Base-by-base conservation (phyloP, 176 grass and related monocot species). In the Chrysopogon serrulatus region DNA sequence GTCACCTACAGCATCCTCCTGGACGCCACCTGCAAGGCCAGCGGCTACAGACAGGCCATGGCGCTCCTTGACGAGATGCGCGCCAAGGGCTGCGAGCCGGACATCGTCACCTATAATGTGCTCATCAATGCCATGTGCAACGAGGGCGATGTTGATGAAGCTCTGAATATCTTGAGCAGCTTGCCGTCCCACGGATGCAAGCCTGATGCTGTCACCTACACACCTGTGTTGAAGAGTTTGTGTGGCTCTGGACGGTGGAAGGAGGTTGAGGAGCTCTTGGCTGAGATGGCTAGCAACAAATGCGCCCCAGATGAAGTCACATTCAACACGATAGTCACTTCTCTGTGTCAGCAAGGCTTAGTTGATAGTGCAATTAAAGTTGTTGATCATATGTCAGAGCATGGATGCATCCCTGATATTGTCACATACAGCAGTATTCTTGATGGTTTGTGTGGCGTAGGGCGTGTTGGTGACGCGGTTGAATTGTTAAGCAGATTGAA, bases 1-100 rank as follows among this genome's bases (percentile, higher is more conserved):
- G 87, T 89, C 83, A 86, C 90, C 54, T 92, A 89, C 84, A 86
- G 79, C n/a, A 92, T 89, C 65, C 83, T 92, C 17, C 76, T 92
- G 26, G 83, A 92, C 37, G 75, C 86, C 24, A 69, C 87, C 4
- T 86, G 90, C 76, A 92, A 86, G 75, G 79, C 36, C 42, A 89
- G 84, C 42, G 76, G 90, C 24, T 85, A 89, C 62, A 73, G 53
- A 63, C 83, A 86, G 42, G 83, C 75, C 57, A 86, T 89, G 83
- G 33, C 32, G 42, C 86, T 92, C 63, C 27, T 92, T 4, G 70
- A 89, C 23, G 86, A 89, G 87, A 92, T 92, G 90, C 69, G 79
- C 21, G 33, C 87, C 32, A 89, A 86, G 86, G 83, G 86, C 33
- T 89, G 90, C 53, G 77, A 56, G n/a, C 90, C 90, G 4, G 83